Base-by-base conservation (phyloP, 495 filamentous ascomycete species). In the Talaromyces trachyspermus region DNA sequence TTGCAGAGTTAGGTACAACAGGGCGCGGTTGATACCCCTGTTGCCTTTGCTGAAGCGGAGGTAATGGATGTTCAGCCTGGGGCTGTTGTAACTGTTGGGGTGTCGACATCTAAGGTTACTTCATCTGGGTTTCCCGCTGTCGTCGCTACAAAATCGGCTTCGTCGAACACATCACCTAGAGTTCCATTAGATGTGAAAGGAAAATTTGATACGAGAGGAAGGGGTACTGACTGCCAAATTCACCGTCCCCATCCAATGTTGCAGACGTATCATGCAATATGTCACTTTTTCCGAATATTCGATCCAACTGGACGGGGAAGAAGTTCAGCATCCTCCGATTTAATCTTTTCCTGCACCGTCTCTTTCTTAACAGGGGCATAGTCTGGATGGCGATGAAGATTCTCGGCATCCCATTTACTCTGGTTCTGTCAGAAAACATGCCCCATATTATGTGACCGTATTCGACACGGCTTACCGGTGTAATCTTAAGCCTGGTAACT, bases 301-400 rank as follows among this genome's bases (percentile, higher is more conserved):
- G 57, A 45, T 8, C 56, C 49, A 18, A 35, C 27, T 4, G 64
- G 61, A 30, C 57, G 64, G 36, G 61, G 62, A 35, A 68, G 68
- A 42, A 72, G 43, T 39, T 70, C 61, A 49, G 65, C 55, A 57
- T 73, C 58, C 62, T 70, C 59, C 22, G 53, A 37, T 11, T 32
- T 15, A 29, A 42, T 61, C 38, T 67, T 74, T 10, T 62, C 58
- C 32, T 69, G 66, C 37, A 60, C 56, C 4, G 62, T 57, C 50
- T 83, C 78, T 58, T 76, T 84, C 55, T 84, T 84, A 8, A 69
- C 50, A 1, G 80, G 77, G n/a, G 65, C 78, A 63, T 71, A 89
- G 53, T 89, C 81, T 5, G 79, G 73, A 63, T 92, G 89, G 27
- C 89, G 76, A 65, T 95, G 81, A 12, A 96, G 71, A n/a, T 82